Evolutionary conservation across 2,329 filamentous ascomycete species (phyloP), one percentile per base, ranked within the genome.

Genomic region (Triangularia setosa): DNA sequence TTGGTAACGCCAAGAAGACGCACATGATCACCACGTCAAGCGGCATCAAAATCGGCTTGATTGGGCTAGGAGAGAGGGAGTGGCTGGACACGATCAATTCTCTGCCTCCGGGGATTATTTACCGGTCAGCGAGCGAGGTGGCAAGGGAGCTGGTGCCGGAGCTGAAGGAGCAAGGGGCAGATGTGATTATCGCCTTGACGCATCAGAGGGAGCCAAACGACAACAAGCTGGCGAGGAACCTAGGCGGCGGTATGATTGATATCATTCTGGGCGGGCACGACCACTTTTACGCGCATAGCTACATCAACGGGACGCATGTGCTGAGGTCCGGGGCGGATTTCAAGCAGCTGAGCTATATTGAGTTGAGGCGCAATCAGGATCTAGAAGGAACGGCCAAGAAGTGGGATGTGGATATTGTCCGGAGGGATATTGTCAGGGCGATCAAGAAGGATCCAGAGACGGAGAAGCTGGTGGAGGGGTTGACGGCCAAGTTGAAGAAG

Each of bases 181-280:
- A 97, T 63, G 87, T 97, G 57, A 80, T 97, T 65, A 83, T 97
- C 27, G 91, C 91, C 2, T 78, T 97, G 2, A 93, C 91, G 14
- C 93, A 97, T 75, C 90, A 92, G 79, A 85, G 93, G 54, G 92
- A 97, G 76, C 92, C 92, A 12, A 96, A 96, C 72, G 93, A 97
- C 76, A 87, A 90, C 73, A 96, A 96, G 77, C 80, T 97, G 4
- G 93, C 93, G 0, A 81, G 87, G 65, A 88, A 91, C 67, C 84
- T 90, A 0, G 83, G 86, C 3, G 92, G 90, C 0, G 76, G 91
- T 61, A 87, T 40, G 21, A 68, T 96, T 21, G 93, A 97, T 74
- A 86, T 97, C 35, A 90, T 97, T 54, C 83, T 97, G 0, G 92
- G 93, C 58, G 93, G 93, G 0, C 93, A 97, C 72, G 93, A 97